Conservation (phyloP, 1,284 basidiomycete species). For the Rugosomyces carneus region DNA sequence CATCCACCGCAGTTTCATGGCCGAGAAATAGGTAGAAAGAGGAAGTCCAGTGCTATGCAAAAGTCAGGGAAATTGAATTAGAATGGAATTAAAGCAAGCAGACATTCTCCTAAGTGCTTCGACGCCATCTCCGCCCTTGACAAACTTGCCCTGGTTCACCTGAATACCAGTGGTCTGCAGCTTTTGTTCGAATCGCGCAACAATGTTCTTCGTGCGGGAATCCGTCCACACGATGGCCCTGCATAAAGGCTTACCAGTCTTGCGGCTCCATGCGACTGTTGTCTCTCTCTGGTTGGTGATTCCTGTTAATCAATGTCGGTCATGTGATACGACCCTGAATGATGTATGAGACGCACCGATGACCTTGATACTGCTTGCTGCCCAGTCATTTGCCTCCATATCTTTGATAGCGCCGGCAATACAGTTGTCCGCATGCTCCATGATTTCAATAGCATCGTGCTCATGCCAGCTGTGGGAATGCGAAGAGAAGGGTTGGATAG, state of each 20-base stretch:
- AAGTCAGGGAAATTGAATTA: constrained; percentile 8
- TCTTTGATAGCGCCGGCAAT: constrained; percentile 70
- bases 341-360: constrained; percentile 67
- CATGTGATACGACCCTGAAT: constrained; percentile 16
- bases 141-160: constrained; percentile 57
- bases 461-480: constrained; percentile 78
- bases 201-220: constrained; percentile 80
- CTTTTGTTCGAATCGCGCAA: constrained; percentile 73
- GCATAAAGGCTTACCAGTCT: constrained; percentile 84
- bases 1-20: constrained; percentile 96
- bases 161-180: constrained; percentile 74
- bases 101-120: constrained; percentile 67
- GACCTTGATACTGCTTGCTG: constrained; percentile 79
- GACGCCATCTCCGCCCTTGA: constrained; percentile 66
- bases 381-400: constrained; percentile 73
- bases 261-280: constrained; percentile 88
- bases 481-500: background rate
- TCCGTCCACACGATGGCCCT: constrained; percentile 97
- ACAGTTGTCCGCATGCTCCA: constrained; percentile 72
- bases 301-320: constrained; percentile 41
- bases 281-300: constrained; percentile 99
- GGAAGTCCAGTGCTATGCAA: constrained; percentile 77
- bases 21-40: constrained; percentile 96
- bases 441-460: constrained; percentile 86
- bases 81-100: constrained; percentile 9